Conservation (phyloP, 208 protist genomes). For the Trypanosoma mega region DNA sequence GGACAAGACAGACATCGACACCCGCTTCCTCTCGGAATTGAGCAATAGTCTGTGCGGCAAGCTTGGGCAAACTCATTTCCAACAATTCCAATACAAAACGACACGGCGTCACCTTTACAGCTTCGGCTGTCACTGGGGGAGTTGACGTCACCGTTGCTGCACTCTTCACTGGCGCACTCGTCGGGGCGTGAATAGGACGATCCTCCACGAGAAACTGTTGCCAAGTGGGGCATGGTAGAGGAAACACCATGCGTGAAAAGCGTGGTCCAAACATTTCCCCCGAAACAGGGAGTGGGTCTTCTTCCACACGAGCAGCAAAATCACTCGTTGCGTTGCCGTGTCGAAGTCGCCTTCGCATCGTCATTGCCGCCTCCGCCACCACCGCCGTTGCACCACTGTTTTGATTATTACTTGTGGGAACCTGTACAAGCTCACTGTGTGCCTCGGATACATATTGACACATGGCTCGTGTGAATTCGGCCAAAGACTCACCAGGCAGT, state of each 20-base stretch:
- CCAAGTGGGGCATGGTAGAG: constrained; percentile 41
- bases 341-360: neutral
- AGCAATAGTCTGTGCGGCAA: constrained; percentile 37
- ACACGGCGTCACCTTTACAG: constrained; percentile 43
- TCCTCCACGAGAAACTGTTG: constrained; percentile 28
- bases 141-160: constrained; percentile 2
- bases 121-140: neutral
- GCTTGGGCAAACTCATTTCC: constrained; percentile 34
- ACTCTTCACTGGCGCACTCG: neutral
- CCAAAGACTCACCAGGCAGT: constrained; percentile 30
- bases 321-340: neutral
- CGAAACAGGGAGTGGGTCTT: constrained; percentile 28
- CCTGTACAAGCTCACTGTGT: constrained; percentile 28
- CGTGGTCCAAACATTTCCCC: constrained; percentile 57
- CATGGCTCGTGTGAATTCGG: constrained; percentile 43
- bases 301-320: constrained; percentile 3
- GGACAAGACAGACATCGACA: constrained; percentile 64
- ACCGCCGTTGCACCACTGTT: constrained; percentile 2
- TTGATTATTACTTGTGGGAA: constrained; percentile 14
- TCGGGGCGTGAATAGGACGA: neutral
- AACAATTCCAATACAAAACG: constrained; percentile 60
- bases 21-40: constrained; percentile 26
- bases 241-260: constrained; percentile 52
- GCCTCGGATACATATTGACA: constrained; percentile 38
- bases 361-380: neutral